Conservation (phyloP, 345 rosid genomes). For the Sisymbrium altissimum region DNA sequence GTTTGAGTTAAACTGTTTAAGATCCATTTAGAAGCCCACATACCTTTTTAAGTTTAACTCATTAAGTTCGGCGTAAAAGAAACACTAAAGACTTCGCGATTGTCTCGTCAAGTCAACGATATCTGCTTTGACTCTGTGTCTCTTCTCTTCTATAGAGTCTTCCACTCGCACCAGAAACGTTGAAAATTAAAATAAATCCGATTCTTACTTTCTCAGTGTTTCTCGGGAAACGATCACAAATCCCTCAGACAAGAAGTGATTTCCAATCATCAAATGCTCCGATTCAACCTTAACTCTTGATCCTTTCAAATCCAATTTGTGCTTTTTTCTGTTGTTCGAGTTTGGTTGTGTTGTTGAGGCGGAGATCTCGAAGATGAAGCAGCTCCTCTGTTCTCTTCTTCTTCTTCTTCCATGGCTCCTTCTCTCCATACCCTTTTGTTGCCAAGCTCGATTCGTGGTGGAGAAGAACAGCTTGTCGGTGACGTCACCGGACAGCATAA, state of each 20-base stretch:
- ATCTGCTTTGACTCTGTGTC: background rate
- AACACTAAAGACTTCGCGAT: too few relatives aligned
- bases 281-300: background rate
- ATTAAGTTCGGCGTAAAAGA: too few relatives aligned
- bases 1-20: too few relatives aligned
- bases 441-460: conserved; percentile 70
- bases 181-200: background rate
- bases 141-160: background rate
- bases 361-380: conserved; percentile 36
- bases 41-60: too few relatives aligned
- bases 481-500: conserved; percentile 86
- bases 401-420: conserved; percentile 32
- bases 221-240: background rate
- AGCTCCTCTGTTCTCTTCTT: conserved; percentile 41
- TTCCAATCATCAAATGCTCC: background rate
- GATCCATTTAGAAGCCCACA: too few relatives aligned
- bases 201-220: background rate
- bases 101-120: too few relatives aligned
- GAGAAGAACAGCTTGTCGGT: conserved; percentile 93
- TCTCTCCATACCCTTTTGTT: background rate
- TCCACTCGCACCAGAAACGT: background rate
- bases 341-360: background rate
- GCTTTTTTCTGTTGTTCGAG: background rate
- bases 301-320: background rate
- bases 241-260: background rate